phyloP scores from a whole-genome alignment of 2,329 filamentous ascomycete species.

The Amphichorda felina region DNA sequence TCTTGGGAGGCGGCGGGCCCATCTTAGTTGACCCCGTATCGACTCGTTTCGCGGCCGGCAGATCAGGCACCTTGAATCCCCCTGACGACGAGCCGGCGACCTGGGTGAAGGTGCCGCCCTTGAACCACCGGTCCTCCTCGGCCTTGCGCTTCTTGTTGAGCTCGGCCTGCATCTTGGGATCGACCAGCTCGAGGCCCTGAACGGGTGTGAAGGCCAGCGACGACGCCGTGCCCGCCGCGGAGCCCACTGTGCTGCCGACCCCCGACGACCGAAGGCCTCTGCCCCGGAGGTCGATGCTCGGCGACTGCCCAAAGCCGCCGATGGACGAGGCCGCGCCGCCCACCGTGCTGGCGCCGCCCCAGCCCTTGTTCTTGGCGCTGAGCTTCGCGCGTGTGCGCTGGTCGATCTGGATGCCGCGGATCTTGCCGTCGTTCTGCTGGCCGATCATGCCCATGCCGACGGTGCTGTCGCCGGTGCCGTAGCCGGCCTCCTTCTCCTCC shows the following conservation, averaged over 20 bases:
- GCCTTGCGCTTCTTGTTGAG: conserved; percentile 83
- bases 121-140: conserved; percentile 94
- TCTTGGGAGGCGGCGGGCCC: conserved; percentile 16
- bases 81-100: conserved; percentile 45
- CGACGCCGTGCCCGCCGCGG: conserved; percentile 60
- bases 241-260: conserved; percentile 58
- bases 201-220: conserved; percentile 89
- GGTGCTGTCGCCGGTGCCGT: conserved; percentile 74
- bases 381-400: conserved; percentile 88
- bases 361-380: conserved; percentile 90
- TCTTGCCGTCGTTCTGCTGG: conserved; percentile 73
- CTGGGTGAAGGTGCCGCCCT: conserved; percentile 93
- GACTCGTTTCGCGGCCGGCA: conserved; percentile 64
- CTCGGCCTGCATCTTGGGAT: conserved; percentile 83
- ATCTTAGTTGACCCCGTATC: conserved; percentile 22
- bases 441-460: conserved; percentile 94
- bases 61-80: conserved; percentile 72
- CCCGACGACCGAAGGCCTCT: conserved; percentile 73
- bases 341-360: conserved; percentile 62
- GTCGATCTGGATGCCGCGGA: conserved; percentile 82
- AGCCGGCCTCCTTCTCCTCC: conserved; percentile 88
- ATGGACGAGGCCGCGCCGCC: conserved; percentile 69
- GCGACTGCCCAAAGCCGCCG: conserved; percentile 59
- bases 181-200: conserved; percentile 88
- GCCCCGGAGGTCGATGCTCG: conserved; percentile 60